phyloP scores from a whole-genome alignment of 2,329 filamentous ascomycete species.

The Hypomyces perniciosus region DNA sequence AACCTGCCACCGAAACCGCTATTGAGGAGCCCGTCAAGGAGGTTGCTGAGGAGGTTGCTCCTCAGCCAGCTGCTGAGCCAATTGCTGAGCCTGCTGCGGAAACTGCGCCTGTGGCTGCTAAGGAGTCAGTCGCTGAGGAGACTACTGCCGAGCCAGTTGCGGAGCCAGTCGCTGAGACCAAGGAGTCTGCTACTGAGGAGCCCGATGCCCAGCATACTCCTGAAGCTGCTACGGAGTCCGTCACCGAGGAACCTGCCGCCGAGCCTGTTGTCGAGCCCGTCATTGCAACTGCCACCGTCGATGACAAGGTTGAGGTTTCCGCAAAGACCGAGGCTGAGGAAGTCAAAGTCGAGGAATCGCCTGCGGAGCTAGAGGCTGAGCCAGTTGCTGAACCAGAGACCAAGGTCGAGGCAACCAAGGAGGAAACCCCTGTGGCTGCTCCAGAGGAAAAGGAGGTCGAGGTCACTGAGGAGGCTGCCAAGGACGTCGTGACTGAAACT shows the following conservation, averaged over 20 bases:
- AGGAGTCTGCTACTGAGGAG: slow-evolving; percentile 6
- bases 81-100: neutral
- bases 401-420: slow-evolving; percentile 1
- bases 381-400: slow-evolving; percentile 3
- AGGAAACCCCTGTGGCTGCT: slow-evolving; percentile 4
- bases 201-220: neutral
- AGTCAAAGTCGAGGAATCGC: neutral
- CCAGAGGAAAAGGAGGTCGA: neutral
- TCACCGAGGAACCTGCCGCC: neutral
- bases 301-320: neutral
- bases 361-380: neutral
- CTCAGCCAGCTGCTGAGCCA: slow-evolving; percentile 1
- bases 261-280: neutral
- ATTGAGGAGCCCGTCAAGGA: neutral
- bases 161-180: neutral
- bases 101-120: neutral
- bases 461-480: slow-evolving; percentile 1
- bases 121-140: neutral
- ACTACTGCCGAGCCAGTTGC: neutral
- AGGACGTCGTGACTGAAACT: slow-evolving; percentile 6
- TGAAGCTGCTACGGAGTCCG: neutral
- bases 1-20: too few relatives aligned
- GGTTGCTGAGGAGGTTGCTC: neutral
- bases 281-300: neutral
- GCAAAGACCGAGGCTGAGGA: neutral